Evolutionary conservation across 768 basidiomycete genomes (phyloP).

Genomic region (Panus rudis): DNA sequence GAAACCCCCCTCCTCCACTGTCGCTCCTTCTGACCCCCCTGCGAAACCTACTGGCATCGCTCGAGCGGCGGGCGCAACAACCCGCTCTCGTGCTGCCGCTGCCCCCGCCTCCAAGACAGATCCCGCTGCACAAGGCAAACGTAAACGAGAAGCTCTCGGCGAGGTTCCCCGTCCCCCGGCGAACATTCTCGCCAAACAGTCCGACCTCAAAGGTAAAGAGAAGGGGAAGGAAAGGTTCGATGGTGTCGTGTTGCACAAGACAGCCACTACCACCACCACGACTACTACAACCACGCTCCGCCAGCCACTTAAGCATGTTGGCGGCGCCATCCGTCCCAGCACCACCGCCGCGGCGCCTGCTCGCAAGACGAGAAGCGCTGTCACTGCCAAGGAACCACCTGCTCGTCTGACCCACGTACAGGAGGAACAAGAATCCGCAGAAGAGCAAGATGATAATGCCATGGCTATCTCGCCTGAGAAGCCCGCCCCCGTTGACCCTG

Average conservation of each 20-base stretch:
- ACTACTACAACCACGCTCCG: constrained; percentile 32
- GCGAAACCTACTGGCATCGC: constrained; percentile 27
- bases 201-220: constrained; percentile 47
- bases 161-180: constrained; percentile 62
- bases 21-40: constrained; percentile 26
- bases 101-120: constrained; percentile 41
- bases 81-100: constrained; percentile 41
- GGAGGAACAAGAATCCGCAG: constrained; percentile 22
- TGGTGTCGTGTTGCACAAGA: constrained; percentile 52
- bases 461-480: constrained; percentile 36
- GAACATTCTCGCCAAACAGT: constrained; percentile 29
- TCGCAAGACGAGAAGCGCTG: constrained; percentile 21
- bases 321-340: constrained; percentile 19
- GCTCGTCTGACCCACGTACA: constrained; percentile 10
- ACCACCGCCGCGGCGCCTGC: constrained; percentile 14
- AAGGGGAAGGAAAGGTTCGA: constrained; percentile 45
- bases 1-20: constrained; percentile 44
- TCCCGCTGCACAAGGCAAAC: constrained; percentile 46
- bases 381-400: constrained; percentile 22
- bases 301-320: too few relatives aligned
- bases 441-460: constrained; percentile 44
- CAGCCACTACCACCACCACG: constrained; percentile 37
- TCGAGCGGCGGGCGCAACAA: constrained; percentile 40
- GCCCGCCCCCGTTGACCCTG: constrained; percentile 19
- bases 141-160: constrained; percentile 69